Percentiles rank a stretch among this genome's conserved stretches.
Conservation (phyloP, 108 stramenopile genomes). For the Parmales sp. region DNA sequence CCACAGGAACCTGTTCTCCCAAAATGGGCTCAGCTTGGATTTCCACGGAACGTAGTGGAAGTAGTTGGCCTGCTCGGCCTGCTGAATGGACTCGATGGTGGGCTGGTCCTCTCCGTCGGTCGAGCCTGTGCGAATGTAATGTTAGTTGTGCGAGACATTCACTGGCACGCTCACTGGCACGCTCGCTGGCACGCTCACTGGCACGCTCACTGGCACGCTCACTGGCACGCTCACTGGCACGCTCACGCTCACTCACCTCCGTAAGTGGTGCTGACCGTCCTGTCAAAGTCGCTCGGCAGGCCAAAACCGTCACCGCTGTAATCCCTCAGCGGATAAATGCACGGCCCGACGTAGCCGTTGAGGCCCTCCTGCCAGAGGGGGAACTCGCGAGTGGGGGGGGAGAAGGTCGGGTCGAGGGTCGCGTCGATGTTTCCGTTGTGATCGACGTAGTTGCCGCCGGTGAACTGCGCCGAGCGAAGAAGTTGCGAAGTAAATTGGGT, state of each 20-base stretch:
- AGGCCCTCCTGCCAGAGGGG: slow-evolving; percentile 23
- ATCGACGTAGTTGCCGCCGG: slow-evolving; percentile 28
- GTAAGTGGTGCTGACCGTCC: neutral
- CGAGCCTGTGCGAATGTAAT: neutral
- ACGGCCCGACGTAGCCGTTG: slow-evolving; percentile 23
- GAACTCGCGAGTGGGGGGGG: slow-evolving; percentile 15
- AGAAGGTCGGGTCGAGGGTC: neutral
- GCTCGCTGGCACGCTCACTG: neutral
- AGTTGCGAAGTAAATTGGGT: too few species aligned
- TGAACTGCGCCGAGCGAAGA: too few species aligned
- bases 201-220: neutral
- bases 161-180: neutral
- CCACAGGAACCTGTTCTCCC: neutral
- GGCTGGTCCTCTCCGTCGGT: neutral
- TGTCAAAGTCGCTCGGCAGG: neutral
- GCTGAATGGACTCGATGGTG: slow-evolving; percentile 18
- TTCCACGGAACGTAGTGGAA: slow-evolving; percentile 36
- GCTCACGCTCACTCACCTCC: too few species aligned
- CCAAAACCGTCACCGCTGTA: neutral
- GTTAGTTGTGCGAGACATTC: neutral
- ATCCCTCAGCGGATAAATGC: slow-evolving; percentile 24
- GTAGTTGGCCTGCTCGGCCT: slow-evolving; percentile 18
- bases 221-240: neutral
- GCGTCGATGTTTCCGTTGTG: neutral
- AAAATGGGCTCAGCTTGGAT: neutral